Base-by-base conservation (phyloP, 805 yeast species). In the Myxozyma neotropica region DNA sequence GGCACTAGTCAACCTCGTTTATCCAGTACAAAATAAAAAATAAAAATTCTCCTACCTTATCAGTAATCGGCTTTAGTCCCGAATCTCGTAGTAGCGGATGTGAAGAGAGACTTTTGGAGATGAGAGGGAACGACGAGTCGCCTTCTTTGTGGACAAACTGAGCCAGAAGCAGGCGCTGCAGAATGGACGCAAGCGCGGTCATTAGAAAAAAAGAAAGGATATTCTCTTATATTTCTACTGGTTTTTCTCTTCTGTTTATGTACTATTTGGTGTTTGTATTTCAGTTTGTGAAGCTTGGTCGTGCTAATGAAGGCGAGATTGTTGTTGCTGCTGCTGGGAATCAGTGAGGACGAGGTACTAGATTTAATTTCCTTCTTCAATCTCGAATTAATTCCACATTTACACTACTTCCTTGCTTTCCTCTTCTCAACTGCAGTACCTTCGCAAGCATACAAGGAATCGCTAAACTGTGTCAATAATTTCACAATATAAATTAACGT, bases 101-200 rank as follows among this genome's bases (percentile, higher is more conserved):
- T 3, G 60, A 36, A 1, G 61, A 50, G 26, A 67, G 55, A 33
- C 62, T 57, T 29, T 58, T 55, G 2, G 69, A 55, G 13, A 67
- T 61, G n/a, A 42, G 21, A 26, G 64, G 56, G 46, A 63, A 63
- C 31, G 66, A 61, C 12, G 64, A 53, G 47, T 66, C 67, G 8
- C 69, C 69, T 48, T 67, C 63, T 48, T 64, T 63, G 50, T 67
- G 64, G 10, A 66, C 61, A 24, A 57, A 58, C 48, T 67, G 69
- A 19, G 67, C 69, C 39, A 67, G 56, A 35, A 67, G 52, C 38
- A 67, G 62, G 35, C 61, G 52, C 40, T 66, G 68, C 6, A 65
- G 57, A 38, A 31, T 42, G 3, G 56, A 27, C 17, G 64, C 57
- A 21, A 62, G 53, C 42, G 49, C 31, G 13, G 31, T n/a, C 64